Percentiles rank a stretch among this genome's conserved stretches.
Conservation (phyloP, 2,329 filamentous ascomycete genomes). For the Phyllosticta capitalensis region DNA sequence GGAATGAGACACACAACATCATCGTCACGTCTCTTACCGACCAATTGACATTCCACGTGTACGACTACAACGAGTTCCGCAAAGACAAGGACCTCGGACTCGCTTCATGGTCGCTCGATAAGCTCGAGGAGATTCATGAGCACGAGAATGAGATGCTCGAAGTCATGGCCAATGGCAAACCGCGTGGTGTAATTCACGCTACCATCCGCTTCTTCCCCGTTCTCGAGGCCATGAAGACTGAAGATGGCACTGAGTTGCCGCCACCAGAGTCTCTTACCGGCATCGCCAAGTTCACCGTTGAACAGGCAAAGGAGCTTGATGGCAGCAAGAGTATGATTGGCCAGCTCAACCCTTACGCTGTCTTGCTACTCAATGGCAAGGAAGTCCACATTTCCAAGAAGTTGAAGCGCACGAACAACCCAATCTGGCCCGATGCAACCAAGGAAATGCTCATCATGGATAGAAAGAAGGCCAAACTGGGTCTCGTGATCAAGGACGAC, state of each 20-base stretch:
- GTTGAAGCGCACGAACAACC: constrained; percentile 94
- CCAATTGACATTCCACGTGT: constrained; percentile 72
- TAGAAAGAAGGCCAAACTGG: constrained; percentile 79
- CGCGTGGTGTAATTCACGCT: constrained; percentile 66
- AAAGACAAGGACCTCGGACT: constrained; percentile 93
- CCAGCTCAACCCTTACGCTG: constrained; percentile 81
- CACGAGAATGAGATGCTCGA: constrained; percentile 81
- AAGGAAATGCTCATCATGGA: constrained; percentile 96
- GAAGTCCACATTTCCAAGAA: constrained; percentile 83
- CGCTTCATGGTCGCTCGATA: constrained; percentile 76
- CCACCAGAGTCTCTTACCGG: constrained; percentile 86
- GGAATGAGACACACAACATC: constrained; percentile 95
- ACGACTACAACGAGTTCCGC: constrained; percentile 89
- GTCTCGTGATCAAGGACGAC: constrained; percentile 90
- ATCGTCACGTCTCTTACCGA: constrained; percentile 89
- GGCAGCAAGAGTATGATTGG: constrained; percentile 86
- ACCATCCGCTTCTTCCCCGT: constrained; percentile 96
- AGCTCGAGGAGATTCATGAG: constrained; percentile 64
- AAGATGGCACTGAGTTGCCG: constrained; percentile 69
- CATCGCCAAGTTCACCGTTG: constrained; percentile 85
- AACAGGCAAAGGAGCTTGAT: constrained; percentile 94
- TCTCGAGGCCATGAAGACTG: constrained; percentile 58
- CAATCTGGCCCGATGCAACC: constrained; percentile 85
- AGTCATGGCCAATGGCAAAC: constrained; percentile 72
- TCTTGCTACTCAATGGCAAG: constrained; percentile 82